phyloP scores from a whole-genome alignment of 116 monocot species.

The Trichopus zeylanicus region DNA sequence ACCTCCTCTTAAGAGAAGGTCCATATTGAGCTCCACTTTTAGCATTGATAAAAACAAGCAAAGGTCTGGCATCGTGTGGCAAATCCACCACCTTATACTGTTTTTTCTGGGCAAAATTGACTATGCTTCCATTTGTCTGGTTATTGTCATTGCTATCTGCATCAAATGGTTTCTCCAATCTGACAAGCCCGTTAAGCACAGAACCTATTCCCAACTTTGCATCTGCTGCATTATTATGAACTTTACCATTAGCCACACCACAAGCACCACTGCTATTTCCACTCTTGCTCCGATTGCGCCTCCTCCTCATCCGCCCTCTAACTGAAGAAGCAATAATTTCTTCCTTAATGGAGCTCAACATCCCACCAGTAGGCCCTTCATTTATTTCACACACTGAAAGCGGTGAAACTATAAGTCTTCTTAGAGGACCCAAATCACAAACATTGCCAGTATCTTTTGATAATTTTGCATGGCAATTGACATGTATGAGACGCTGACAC shows the following conservation, averaged over 20 bases:
- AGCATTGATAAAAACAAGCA: conserved; percentile 84
- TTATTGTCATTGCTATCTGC: conserved; percentile 9
- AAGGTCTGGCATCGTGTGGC: conserved; percentile 62
- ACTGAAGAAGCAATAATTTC: conserved; percentile 52
- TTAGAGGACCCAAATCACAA: conserved; percentile 71
- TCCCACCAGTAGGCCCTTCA: conserved; percentile 20
- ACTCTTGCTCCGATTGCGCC: conserved; percentile 34
- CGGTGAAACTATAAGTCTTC: conserved; percentile 67
- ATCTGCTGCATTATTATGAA: conserved; percentile 6
- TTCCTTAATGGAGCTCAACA: conserved; percentile 61
- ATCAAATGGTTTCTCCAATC: conserved; percentile 20
- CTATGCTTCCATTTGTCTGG: conserved; percentile 5
- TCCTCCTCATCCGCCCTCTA: conserved; percentile 39
- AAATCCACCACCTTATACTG: conserved; percentile 64
- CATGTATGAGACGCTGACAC: conserved; percentile 78
- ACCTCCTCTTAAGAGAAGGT: conserved; percentile 54
- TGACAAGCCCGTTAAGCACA: conserved; percentile 29
- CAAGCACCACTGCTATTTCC: conserved; percentile 14
- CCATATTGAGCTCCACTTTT: conserved; percentile 86
- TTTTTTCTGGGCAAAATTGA: conserved; percentile 9
- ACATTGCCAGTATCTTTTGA: conserved; percentile 52
- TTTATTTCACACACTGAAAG: conserved; percentile 66
- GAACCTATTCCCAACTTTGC: conserved; percentile 15
- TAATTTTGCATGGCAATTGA: conserved; percentile 69
- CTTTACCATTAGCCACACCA: conserved; percentile 16